Base-by-base conservation (phyloP, 140 eudicot species). In the Bidens hawaiensis region DNA sequence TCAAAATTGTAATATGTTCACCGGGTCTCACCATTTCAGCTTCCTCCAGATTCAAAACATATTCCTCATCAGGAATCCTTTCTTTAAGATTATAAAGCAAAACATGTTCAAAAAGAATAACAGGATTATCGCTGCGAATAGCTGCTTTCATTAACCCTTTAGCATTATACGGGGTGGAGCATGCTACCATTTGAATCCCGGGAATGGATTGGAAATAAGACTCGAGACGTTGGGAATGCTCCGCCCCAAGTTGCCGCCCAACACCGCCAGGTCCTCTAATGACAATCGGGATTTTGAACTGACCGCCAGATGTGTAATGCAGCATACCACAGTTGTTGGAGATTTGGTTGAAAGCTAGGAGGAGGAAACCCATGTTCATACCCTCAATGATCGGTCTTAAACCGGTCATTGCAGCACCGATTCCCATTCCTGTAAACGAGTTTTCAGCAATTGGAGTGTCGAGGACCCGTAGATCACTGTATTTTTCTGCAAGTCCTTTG, bases 251-350 rank as follows among this genome's bases (percentile, higher is more conserved):
- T 75, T 90, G 97, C 27, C 96, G 84, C 9, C 97, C 97, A 13
- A 90, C 97, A 7, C 97, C 97, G 0, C 97, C 96, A 0, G 96
- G 97, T 6, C 96, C 96, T 53, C 97, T 76, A 68, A 90, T 90
- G 50, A 90, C 97, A 49, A 84, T 77, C 0, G 96, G 94, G 47
- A 90, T 90, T 18, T 77, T 90, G 61, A 90, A 87, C 60, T 90
- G 97, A 5, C 96, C 97, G 5, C 94, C 97, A 22, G 95, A 90
- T 12, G 97, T 90, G 81, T 90, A 89, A 72, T 89, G 97, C 62
- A 89, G 97, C 97, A 89, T 89, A 23, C 97, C 97, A 55, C 97
- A 89, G 76, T 89, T 89, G 81, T 85, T 85, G 6, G 96, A 88
- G 64, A 88, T 88, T 49, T 88, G 96, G 47, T 88, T 88, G 76